These are phyloP conservation scores for Fimicolochytrium jonesii DNA, from an alignment of 192 early-diverging fungal species.

Conservation along the genomic window DNA sequence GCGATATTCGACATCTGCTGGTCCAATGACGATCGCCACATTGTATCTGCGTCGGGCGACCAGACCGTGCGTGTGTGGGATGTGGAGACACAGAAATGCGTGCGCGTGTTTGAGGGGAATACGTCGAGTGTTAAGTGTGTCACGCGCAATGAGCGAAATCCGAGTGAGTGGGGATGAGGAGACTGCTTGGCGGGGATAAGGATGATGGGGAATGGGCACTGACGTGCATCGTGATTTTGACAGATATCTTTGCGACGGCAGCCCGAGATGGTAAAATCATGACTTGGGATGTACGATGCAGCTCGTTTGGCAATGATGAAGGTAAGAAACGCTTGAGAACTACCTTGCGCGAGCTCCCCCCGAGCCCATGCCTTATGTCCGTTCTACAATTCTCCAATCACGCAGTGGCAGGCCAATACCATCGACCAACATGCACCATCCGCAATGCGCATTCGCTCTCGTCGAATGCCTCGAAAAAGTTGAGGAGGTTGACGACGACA, in stretches of 20 bases:
- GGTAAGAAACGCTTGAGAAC: too few relatives aligned
- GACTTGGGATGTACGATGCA: conserved; percentile 74
- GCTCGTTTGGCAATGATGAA: conserved; percentile 32
- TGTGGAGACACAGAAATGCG: conserved; percentile 51
- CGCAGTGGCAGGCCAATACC: conserved; percentile 25
- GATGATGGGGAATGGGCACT: background rate
- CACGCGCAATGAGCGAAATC: conserved; percentile 52
- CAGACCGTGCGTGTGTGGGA: conserved; percentile 71
- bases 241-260: conserved; percentile 64
- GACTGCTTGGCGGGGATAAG: too few relatives aligned
- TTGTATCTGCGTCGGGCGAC: conserved; percentile 79
- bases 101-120: conserved; percentile 63
- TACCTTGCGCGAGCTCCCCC: too few relatives aligned
- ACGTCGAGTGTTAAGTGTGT: conserved; percentile 66
- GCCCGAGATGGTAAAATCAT: conserved; percentile 70
- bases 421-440: conserved; percentile 42
- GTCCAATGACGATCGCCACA: conserved; percentile 59
- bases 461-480: background rate
- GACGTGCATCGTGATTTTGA: background rate
- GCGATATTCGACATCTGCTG: conserved; percentile 81
- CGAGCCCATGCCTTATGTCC: too few relatives aligned
- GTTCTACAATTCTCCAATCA: too few relatives aligned
- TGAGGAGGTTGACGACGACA: background rate
- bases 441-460: conserved; percentile 40
- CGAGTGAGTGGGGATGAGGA: conserved; percentile 57